phyloP scores from a whole-genome alignment of 352 stramenopile genomes.

The Paralagenidium karlingii region DNA sequence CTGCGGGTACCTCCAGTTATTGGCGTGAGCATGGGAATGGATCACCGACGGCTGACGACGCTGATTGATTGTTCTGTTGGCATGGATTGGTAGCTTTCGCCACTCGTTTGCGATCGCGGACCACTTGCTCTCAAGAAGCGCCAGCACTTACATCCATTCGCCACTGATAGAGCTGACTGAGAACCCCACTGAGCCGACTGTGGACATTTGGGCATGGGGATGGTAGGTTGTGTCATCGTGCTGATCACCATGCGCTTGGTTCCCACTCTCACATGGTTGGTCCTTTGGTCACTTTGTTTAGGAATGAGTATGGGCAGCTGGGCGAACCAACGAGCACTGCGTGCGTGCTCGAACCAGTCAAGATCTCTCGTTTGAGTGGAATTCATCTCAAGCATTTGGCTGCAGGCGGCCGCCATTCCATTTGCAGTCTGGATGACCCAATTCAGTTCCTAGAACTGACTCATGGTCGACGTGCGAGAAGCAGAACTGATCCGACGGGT shows the following conservation, averaged over 20 bases:
- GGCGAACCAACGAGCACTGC: constrained; percentile 5
- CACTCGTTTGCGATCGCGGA: constrained; percentile 17
- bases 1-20: constrained; percentile 10
- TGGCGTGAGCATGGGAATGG: too few relatives aligned
- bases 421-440: constrained; percentile 10
- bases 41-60: not conserved
- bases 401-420: constrained; percentile 19
- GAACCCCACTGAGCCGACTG: constrained; percentile 1
- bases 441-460: constrained; percentile 1
- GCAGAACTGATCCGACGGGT: constrained; percentile 10
- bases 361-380: constrained; percentile 7
- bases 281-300: too few relatives aligned
- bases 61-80: not conserved
- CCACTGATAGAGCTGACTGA: constrained; percentile 3
- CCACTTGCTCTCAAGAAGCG: constrained; percentile 5
- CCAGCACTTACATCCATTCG: constrained; percentile 5
- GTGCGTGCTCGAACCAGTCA: constrained; percentile 9
- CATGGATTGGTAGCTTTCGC: constrained; percentile 9
- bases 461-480: constrained; percentile 4
- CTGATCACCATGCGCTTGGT: too few relatives aligned
- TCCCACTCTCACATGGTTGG: too few relatives aligned
- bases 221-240: too few relatives aligned
- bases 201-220: constrained; percentile 22
- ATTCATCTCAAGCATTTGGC: constrained; percentile 12
- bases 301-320: constrained; percentile 25